Base-by-base conservation (phyloP, 2,329 filamentous ascomycete species). In the Penicillium sp. region DNA sequence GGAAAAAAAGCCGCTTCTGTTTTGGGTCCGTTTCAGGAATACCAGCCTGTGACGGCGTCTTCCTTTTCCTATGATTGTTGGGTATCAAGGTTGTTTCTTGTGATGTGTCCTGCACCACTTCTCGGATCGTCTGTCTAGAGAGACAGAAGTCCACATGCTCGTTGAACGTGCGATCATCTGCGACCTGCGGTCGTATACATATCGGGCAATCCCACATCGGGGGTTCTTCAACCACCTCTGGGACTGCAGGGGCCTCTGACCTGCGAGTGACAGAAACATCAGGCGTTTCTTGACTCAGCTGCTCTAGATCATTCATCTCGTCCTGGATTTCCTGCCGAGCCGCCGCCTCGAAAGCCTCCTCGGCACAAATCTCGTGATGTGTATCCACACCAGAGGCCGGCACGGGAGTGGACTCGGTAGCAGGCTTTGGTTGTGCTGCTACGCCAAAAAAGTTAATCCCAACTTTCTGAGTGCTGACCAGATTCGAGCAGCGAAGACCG, bases 91-190 rank as follows among this genome's bases (percentile, higher is more conserved):
- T 57, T 39, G 52, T 18, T 34, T 21, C 56, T 60, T 59, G 66
- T 48, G 46, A 67, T 68, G 57, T 79, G 73, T 52, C 80, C 54
- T 90, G 86, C 1, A 94, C 86, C 0, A 85, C 88, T 65, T 97
- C 90, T 44, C 87, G 87, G 64, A 99, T 97, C 0, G 91, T 90
- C 66, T 89, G 85, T 52, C 87, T 82, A 0, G 92, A 97, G 1
- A 99, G 81, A 70, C 94, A 99, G 9, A 89, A 82, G 70, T 99
- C 94, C 49, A 99, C 91, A 67, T 99, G 94, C 54, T 88, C 84
- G 63, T 99, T 99, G 74, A 97, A 96, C 0, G 76, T 77, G 44
- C 80, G 81, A 69, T 97, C 91, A 47, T 93, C 82, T 0, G 91
- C 83, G 0, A 78, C 67, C 66, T 97, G 92, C 0, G 90, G 86